Evolutionary conservation across 2,329 filamentous ascomycete species (phyloP), one percentile per base, ranked within the genome.

Genomic region (Juglanconis sp.): DNA sequence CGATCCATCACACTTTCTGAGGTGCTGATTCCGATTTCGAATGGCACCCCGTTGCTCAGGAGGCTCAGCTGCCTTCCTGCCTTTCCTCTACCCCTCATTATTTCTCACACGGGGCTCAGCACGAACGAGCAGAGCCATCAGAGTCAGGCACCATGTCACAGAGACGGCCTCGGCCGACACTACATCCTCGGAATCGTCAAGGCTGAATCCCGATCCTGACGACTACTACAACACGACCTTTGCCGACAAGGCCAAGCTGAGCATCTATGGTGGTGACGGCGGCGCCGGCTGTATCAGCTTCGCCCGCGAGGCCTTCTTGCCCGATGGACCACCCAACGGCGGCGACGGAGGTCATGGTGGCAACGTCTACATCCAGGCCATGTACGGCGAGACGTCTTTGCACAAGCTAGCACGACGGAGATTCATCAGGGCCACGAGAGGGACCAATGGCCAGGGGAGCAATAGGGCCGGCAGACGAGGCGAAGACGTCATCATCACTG

Each of bases 241-340:
- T 70, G 88, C 91, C 59, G 95, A 99, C 76, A 89, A 91, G 72
- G 93, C 93, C 58, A 85, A 85, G 7, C 75, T 98, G 34, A 90
- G 85, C 0, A 75, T 98, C 3, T 83, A 89, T 67, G 90, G 93
- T 17, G 95, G 95, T 8, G 77, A 81, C 2, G 95, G 95, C 32
- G 95, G 95, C 8, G 88, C 95, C 70, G 95, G 95, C 64, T 99
- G 95, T 71, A 91, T 98, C 54, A 95, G 95, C 0, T 99, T 98
- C 72, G 78, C 96, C 48, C 88, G 94, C 24, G 95, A 99, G 69
- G 94, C 94, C 64, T 98, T 90, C 74, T 81, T 97, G 35, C 85
- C 88, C 49, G 88, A 96, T 65, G 95, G 95, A 0, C 95, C 95
- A 10, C 86, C 95, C 9, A 98, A 99, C 73, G 95, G 95, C 53